Evolutionary conservation across 331 rosid species (phyloP), one percentile per base, ranked within the genome.

Genomic region (Quercus lobata): DNA sequence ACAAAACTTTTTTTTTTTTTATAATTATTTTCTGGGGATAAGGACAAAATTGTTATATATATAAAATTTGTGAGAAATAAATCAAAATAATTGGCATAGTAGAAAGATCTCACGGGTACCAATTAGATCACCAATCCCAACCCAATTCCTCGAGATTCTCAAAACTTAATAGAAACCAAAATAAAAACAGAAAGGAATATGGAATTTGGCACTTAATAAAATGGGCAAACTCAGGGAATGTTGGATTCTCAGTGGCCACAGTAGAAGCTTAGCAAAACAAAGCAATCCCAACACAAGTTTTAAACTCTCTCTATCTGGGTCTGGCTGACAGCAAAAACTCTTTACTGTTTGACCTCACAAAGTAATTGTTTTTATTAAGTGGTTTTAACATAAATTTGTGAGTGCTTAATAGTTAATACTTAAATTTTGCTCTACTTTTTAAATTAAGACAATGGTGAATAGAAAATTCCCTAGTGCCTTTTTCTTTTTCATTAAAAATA

Each of bases 121-220:
- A 58, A 79, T 84, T 74, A 58, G 80, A 62, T 82, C 87, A 85
- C 78, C 76, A 80, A 88, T 84, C 91, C 86, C 83, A 76, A 84
- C 78, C 76, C 72, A 29, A 66, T 74, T 78, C 90, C 66, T 85
- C 77, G 89, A 90, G 92, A 91, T 91, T 85, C 93, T 79, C 73
- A 69, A 78, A 78, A 73, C 17, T 54, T 90, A 71, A 34, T 58
- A 76, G 80, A 81, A 80, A 85, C 78, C 66, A 57, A 53, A 80
- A 82, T 78, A 55, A 22, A 76, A 79, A 8, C 46, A 58, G n/a
- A 80, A 80, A 66, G 54, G 53, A 37, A 56, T 37, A 84, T 78
- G 77, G 88, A 87, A 86, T 81, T 74, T 71, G 80, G 87, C 77
- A 81, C 81, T 75, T 78, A 77, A 54, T 53, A 79, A 77, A 76